Conservation (phyloP, 306 rosid species). For the Morella rubra region DNA sequence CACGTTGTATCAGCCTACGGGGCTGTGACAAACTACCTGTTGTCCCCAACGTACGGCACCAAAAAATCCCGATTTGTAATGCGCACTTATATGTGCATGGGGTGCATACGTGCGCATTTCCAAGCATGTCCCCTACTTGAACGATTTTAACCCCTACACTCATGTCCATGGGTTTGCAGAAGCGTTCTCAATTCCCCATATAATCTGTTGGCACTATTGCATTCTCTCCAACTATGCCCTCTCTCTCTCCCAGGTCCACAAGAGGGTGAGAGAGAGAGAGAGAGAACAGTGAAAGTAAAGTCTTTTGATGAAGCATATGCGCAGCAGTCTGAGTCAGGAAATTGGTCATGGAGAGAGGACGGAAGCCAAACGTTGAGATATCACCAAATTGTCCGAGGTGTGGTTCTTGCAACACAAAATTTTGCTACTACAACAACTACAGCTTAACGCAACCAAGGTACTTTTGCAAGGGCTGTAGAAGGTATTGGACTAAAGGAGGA, state of each 20-base stretch:
- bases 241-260: conserved; percentile 7
- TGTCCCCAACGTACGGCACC: conserved; percentile 21
- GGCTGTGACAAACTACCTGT: conserved; percentile 24
- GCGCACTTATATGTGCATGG: conserved; percentile 45
- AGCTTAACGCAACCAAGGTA: conserved; percentile 80
- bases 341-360: conserved; percentile 57
- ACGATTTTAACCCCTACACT: conserved; percentile 22
- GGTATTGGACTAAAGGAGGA: conserved; percentile 89
- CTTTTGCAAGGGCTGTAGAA: conserved; percentile 79
- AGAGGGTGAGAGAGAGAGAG: background rate
- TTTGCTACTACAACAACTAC: conserved; percentile 85
- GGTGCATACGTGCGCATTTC: conserved; percentile 35
- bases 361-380: conserved; percentile 63
- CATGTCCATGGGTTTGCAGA: conserved; percentile 33
- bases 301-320: conserved; percentile 28
- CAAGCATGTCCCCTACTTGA: conserved; percentile 43
- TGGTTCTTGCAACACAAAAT: conserved; percentile 77
- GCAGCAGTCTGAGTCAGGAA: conserved; percentile 13
- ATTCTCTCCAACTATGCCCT: conserved; percentile 20
- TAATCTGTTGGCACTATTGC: conserved; percentile 28
- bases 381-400: conserved; percentile 76
- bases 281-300: conserved; percentile 10
- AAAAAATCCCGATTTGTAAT: conserved; percentile 18
- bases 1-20: conserved; percentile 56
- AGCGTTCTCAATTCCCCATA: conserved; percentile 26